Evolutionary conservation across 75 land plant species (phyloP), one percentile per base, ranked within the genome.

Genomic region (Adiantum capillusveneris): DNA sequence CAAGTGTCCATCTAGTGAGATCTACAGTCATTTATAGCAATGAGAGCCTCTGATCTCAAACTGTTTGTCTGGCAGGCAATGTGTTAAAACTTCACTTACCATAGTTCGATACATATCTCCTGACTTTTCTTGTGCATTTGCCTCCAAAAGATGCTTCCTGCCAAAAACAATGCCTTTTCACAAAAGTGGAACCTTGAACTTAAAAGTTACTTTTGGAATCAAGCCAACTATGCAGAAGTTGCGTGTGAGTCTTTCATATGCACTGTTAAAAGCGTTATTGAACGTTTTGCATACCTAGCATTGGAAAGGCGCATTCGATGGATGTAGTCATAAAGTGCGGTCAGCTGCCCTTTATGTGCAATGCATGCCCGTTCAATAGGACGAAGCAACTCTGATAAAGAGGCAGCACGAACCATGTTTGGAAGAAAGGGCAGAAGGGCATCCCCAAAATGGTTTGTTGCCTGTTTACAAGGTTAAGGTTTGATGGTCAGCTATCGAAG

Each of bases 381-480:
- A 50, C 69, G 55, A 21, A 82, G 81, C n/a, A 78, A 59, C 17
- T 82, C 76, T 50, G 54, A 60, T 25, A 82, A 52, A 20, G 65
- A 59, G 36, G 59, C 64, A 25, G 81, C 56, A 18, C 75, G 77
- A 46, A 89, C 85, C 76, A 89, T 78, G 60, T 52, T 73, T 28
- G 67, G 66, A 58, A 94, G 45, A 80, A 89, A 94, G 39, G 85
- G 72, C 43, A 70, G 84, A 30, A 94, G 63, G 17, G 86, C 88
- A 66, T 90, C 81, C 44, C 96, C 99, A 84, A 94, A 94, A 71
- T 94, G 91, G 56, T 84, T 78, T 12, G 99, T 89, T 53, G 99
- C 82, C 98, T 94, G 63, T 53, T 45, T n/a, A 48, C 29, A 59
- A 51, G 19, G 31, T n/a, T n/a, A n/a, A 49, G 29, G 19, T 39